phyloP scores from a whole-genome alignment of 371 early-diverging fungal genomes.

The Syncephalastrum racemosum region DNA sequence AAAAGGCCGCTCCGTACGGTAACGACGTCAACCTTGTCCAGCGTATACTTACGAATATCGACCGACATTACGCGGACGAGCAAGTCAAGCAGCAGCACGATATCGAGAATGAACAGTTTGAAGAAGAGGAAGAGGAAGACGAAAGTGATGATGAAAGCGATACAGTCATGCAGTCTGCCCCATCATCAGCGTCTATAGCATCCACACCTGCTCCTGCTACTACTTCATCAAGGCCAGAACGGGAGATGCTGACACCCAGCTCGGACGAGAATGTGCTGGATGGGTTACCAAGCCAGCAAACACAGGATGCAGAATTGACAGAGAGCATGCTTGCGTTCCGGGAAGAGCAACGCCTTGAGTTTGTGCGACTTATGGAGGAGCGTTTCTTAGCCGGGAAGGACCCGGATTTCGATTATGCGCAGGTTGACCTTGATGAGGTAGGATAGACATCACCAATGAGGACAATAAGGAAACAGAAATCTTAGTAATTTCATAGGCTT shows the following conservation, averaged over 20 bases:
- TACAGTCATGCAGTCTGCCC: conserved; percentile 4
- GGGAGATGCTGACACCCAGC: too few relatives aligned
- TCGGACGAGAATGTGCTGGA: too few relatives aligned
- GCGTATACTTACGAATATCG: conserved; percentile 43
- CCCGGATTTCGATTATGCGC: conserved; percentile 38
- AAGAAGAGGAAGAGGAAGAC: conserved; percentile 53
- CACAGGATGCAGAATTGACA: conserved; percentile 10
- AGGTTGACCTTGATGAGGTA: conserved; percentile 47
- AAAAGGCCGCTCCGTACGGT: conserved; percentile 32
- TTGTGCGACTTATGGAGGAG: conserved; percentile 46
- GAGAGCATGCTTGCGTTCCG: conserved; percentile 20
- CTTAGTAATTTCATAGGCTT: conserved; percentile 13
- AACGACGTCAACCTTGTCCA: conserved; percentile 42
- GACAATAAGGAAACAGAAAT: neutral
- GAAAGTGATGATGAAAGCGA: conserved; percentile 24
- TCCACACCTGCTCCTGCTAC: conserved; percentile 14
- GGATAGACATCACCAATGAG: neutral
- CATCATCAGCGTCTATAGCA: neutral
- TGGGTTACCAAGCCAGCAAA: neutral
- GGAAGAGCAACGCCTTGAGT: conserved; percentile 36
- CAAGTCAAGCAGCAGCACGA: conserved; percentile 29
- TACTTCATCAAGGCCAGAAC: conserved; percentile 8
- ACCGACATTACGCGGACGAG: conserved; percentile 34
- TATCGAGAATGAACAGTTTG: conserved; percentile 43
- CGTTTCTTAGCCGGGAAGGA: conserved; percentile 50